These are phyloP conservation scores for Linum tenue DNA, from an alignment of 345 rosid genomes.

Conservation along the genomic window DNA sequence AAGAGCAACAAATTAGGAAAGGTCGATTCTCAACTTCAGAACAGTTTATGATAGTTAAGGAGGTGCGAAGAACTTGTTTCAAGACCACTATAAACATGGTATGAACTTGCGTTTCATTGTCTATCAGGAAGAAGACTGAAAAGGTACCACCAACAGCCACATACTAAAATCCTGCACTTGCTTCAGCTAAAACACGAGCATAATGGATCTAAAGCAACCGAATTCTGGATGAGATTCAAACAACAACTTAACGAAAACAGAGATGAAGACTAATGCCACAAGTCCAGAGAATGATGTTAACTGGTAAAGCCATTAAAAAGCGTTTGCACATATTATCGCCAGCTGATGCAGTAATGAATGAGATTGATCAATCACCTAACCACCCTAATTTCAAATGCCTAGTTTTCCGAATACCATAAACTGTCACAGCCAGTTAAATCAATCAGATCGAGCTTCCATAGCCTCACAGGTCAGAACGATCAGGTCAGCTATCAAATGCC, in stretches of 20 bases:
- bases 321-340: background rate
- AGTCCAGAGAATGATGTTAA: too few relatives aligned
- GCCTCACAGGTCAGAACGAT: background rate
- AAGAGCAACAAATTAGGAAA: too few relatives aligned
- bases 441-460: background rate
- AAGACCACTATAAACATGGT: too few relatives aligned
- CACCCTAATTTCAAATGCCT: background rate
- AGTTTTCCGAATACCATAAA: background rate
- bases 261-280: too few relatives aligned
- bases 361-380: background rate
- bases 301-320: background rate
- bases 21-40: too few relatives aligned
- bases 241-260: too few relatives aligned
- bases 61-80: too few relatives aligned
- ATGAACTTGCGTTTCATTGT: too few relatives aligned
- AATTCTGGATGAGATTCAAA: background rate
- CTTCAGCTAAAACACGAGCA: background rate
- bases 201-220: background rate
- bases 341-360: background rate
- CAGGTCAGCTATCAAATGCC: background rate
- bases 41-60: too few relatives aligned
- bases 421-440: background rate
- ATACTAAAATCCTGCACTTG: background rate
- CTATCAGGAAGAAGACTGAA: too few relatives aligned
- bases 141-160: background rate